A percentile compares a stretch with the other conserved stretches of the same genome.
Conservation (phyloP, 176 grass and related monocot species). For the Cymbopogon citratus region DNA sequence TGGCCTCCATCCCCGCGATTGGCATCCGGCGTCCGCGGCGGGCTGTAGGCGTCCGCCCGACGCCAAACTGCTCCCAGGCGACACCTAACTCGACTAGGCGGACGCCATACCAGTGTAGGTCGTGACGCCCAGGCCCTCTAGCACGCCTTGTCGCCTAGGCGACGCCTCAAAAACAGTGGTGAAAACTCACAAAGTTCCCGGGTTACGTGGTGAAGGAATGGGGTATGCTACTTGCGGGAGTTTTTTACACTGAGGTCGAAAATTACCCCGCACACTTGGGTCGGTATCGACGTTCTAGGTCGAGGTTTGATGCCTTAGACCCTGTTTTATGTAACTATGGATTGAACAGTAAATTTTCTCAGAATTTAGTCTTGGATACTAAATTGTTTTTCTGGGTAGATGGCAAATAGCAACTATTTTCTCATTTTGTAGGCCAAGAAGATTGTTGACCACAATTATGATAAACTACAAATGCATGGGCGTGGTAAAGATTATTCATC, state of each 20-base stretch:
- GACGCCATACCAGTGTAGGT: no score
- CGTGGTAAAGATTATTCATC: conserved; percentile 75
- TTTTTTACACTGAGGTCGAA: not conserved
- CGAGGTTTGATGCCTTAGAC: not conserved
- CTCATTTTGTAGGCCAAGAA: conserved; percentile 67
- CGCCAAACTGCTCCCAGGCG: no score
- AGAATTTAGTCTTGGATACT: not conserved
- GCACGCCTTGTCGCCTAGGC: no score
- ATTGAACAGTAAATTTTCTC: not conserved
- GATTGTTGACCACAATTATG: conserved; percentile 61
- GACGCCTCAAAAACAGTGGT: no score
- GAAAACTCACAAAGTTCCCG: not conserved
- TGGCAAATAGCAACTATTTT: conserved; percentile 2
- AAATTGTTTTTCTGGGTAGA: not conserved
- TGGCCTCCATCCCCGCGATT: no score
- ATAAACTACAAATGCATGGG: conserved; percentile 83
- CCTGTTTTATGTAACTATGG: not conserved
- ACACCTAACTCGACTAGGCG: no score
- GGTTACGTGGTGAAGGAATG: not conserved
- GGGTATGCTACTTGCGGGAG: not conserved
- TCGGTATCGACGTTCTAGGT: not conserved
- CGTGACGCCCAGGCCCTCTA: no score
- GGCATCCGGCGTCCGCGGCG: no score
- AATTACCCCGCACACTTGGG: not conserved
- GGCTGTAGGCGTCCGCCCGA: no score